phyloP scores from a whole-genome alignment of 208 protist genomes.

The Sergeia podlipaevii region DNA sequence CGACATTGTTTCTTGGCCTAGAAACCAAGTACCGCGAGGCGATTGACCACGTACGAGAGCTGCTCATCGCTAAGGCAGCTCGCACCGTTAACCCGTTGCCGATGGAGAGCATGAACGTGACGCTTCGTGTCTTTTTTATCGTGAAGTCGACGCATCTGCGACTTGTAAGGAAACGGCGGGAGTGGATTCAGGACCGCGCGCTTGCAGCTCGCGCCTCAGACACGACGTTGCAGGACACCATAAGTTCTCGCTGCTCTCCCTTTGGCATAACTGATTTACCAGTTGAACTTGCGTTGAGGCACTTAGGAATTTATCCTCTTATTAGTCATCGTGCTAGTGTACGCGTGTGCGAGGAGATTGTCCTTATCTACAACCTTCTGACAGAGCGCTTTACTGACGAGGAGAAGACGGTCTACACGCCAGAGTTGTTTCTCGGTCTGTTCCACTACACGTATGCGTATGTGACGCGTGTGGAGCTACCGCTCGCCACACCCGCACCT shows the following conservation, averaged over 20 bases:
- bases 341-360: slow-evolving; percentile 1
- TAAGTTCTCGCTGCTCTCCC: slow-evolving; percentile 14
- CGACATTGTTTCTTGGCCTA: slow-evolving; percentile 26
- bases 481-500: too few species aligned
- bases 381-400: slow-evolving; percentile 45
- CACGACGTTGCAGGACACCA: slow-evolving; percentile 24
- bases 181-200: background rate
- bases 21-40: slow-evolving; percentile 31
- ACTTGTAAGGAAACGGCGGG: slow-evolving; percentile 20
- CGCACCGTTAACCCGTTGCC: slow-evolving; percentile 29
- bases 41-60: slow-evolving; percentile 30
- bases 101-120: slow-evolving; percentile 59
- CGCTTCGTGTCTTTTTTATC: slow-evolving; percentile 71
- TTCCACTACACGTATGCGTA: slow-evolving; percentile 60
- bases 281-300: slow-evolving; percentile 14
- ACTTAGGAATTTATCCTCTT: slow-evolving; percentile 29
- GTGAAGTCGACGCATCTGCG: slow-evolving; percentile 53
- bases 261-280: background rate
- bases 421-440: slow-evolving; percentile 38
- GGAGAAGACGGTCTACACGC: slow-evolving; percentile 39
- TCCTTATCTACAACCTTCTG: slow-evolving; percentile 37
- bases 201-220: slow-evolving; percentile 12
- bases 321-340: slow-evolving; percentile 13
- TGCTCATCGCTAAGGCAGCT: slow-evolving; percentile 34
- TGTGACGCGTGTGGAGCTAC: slow-evolving; percentile 30